Percentiles rank a stretch among this genome's conserved stretches.
These are phyloP conservation scores for Neurospora sp. DNA, from an alignment of 495 filamentous ascomycete genomes.

Conservation along the genomic window DNA sequence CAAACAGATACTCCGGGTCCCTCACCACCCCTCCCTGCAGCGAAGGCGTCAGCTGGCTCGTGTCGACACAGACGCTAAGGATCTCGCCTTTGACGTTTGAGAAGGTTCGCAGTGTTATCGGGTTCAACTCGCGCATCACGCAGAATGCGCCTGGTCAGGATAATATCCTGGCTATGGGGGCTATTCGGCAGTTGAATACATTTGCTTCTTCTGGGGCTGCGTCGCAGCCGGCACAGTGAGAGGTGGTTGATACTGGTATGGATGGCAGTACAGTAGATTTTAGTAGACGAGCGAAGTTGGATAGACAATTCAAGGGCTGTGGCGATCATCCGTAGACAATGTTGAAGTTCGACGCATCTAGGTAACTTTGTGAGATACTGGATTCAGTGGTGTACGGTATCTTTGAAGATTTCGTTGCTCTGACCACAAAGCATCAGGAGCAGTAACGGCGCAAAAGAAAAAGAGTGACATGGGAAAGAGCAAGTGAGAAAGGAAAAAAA, in stretches of 20 bases:
- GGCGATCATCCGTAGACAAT: background rate
- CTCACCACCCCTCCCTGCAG: conserved; percentile 62
- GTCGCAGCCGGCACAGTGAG: background rate
- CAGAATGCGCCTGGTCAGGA: conserved; percentile 45
- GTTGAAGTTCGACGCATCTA: background rate
- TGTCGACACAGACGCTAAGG: conserved; percentile 41
- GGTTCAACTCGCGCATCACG: conserved; percentile 53
- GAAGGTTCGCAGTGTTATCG: conserved; percentile 46
- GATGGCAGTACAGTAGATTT: background rate
- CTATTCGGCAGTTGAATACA: background rate
- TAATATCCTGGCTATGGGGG: conserved; percentile 36
- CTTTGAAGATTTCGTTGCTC: background rate
- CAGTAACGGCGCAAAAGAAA: background rate
- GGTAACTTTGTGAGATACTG: background rate
- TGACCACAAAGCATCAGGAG: background rate
- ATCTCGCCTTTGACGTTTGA: conserved; percentile 45
- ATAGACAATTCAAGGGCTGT: background rate
- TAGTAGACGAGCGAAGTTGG: background rate
- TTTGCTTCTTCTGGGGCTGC: background rate
- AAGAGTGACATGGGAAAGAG: background rate
- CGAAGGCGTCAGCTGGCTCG: conserved; percentile 49
- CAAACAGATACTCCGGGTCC: conserved; percentile 42
- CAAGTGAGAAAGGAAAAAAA: background rate
- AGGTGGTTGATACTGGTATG: background rate
- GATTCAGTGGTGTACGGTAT: too few species aligned